Evolutionary conservation across 306 rosid genomes (phyloP), one percentile per base, ranked within the genome.

Genomic region (Castanea sativa): DNA sequence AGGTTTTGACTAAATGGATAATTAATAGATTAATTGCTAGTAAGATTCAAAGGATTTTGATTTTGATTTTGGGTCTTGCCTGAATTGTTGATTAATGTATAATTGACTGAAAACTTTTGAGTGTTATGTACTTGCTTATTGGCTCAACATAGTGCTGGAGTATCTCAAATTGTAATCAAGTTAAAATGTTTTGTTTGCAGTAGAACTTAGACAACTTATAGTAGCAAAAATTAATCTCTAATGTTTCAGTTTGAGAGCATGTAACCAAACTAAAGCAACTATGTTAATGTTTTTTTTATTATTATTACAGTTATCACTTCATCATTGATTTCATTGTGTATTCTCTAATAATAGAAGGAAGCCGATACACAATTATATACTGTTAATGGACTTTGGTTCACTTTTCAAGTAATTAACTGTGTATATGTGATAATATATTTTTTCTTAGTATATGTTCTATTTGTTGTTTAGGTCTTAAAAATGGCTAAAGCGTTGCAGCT

Each of bases 401-500:
- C 60, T 52, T 71, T 16, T 16, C 57, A 35, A 33, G 20, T 68
- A 14, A 35, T 49, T 33, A 68, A 52, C 15, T 45, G 58, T 0
- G 0, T 71, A 27, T 21, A 58, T 84, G 55, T 61, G 7, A 29
- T 78, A 55, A 16, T 64, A 51, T 35, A 57, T 13, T 27, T 56
- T 68, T 57, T 63, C 73, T 71, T 80, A 67, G 45, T 76, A 16
- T 49, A 29, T 78, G 57, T 78, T 80, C 77, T 79, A 73, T 70
- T 72, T 75, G 67, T 64, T 75, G 82, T 35, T 43, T 85, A 95
- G 99, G 96, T 95, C 86, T 61, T 65, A 25, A 95, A 91, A 90
- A 95, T 95, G 97, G 99, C 99, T 43, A 86, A 83, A 81, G 91
- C 91, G 43, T 87, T 95, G 84, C 89, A 88, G 59, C 87, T 79